Evolutionary conservation across 768 basidiomycete species (phyloP).

Genomic region (Crucibulum laeve): DNA sequence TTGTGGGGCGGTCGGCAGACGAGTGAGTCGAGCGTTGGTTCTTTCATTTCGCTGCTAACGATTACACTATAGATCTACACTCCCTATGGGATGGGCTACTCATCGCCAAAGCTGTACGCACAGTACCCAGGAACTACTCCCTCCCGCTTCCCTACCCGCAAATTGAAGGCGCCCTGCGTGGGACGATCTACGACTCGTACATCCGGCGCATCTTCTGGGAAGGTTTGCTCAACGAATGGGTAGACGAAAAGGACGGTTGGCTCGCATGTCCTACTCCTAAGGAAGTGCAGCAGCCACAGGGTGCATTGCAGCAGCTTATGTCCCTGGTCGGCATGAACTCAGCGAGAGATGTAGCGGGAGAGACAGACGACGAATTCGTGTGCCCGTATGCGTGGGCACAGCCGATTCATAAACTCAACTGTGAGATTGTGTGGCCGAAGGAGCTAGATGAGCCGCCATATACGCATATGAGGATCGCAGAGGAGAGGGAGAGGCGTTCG

Average conservation of each 20-base stretch:
- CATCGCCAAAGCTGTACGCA: constrained; percentile 78
- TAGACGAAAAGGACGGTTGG: constrained; percentile 35
- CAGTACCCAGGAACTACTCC: constrained; percentile 72
- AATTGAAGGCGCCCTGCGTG: constrained; percentile 65
- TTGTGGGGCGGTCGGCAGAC: constrained; percentile 66
- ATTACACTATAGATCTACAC: constrained; percentile 59
- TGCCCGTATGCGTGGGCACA: constrained; percentile 82
- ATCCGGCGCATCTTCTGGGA: constrained; percentile 86
- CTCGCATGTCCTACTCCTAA: constrained; percentile 4
- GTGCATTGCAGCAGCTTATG: constrained; percentile 22
- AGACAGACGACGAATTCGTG: constrained; percentile 50
- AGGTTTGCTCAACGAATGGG: constrained; percentile 71
- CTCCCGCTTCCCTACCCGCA: constrained; percentile 61
- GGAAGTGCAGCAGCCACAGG: background rate
- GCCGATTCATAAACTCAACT: constrained; percentile 74
- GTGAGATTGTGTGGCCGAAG: constrained; percentile 75
- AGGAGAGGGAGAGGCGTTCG: too few relatives aligned
- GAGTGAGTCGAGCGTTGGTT: constrained; percentile 41
- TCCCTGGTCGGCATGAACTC: constrained; percentile 14
- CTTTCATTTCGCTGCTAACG: constrained; percentile 1
- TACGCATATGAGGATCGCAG: constrained; percentile 25
- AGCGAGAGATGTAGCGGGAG: constrained; percentile 8
- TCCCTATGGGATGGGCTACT: constrained; percentile 84
- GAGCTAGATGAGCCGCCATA: constrained; percentile 55
- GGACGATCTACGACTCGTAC: constrained; percentile 83